Evolutionary conservation across 495 filamentous ascomycete genomes (phyloP).

Genomic region (Pseudoneurospora amorphoporcata): DNA sequence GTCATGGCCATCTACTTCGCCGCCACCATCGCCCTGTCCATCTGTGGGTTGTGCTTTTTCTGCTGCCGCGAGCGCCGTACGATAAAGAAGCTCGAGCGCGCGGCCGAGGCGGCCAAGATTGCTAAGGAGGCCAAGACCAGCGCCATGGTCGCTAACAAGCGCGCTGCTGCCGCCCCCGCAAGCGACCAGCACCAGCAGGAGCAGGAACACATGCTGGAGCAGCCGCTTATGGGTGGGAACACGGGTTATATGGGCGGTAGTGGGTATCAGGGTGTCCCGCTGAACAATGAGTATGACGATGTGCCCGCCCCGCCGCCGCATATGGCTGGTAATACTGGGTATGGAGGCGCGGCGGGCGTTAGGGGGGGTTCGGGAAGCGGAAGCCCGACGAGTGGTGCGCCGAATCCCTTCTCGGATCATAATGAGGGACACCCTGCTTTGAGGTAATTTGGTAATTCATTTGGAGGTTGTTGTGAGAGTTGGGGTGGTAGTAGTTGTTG

Average conservation of each 20-base stretch:
- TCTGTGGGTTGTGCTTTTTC: constrained; percentile 28
- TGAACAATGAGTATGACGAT: constrained; percentile 1
- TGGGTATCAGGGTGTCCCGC: background rate
- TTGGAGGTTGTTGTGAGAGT: background rate
- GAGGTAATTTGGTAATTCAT: background rate
- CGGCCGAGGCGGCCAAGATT: constrained; percentile 26
- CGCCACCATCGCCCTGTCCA: constrained; percentile 14
- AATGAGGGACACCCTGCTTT: background rate
- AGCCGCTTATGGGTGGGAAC: constrained; percentile 23
- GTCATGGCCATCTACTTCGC: constrained; percentile 35
- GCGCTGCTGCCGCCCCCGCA: background rate
- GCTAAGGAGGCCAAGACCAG: constrained; percentile 22
- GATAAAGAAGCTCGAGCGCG: constrained; percentile 21
- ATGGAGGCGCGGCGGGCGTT: background rate
- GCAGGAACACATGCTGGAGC: background rate
- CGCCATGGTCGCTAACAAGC: constrained; percentile 18
- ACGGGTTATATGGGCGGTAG: background rate
- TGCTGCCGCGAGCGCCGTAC: constrained; percentile 28
- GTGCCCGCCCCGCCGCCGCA: background rate
- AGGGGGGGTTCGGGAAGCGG: background rate
- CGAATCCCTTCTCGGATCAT: background rate
- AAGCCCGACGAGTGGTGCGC: background rate
- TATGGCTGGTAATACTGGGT: background rate
- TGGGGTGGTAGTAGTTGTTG: background rate
- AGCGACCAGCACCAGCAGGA: background rate